A percentile compares a stretch with the other conserved stretches of the same genome.
Evolutionary conservation across 345 rosid genomes (phyloP).

Genomic region (Pistacia integerrima): DNA sequence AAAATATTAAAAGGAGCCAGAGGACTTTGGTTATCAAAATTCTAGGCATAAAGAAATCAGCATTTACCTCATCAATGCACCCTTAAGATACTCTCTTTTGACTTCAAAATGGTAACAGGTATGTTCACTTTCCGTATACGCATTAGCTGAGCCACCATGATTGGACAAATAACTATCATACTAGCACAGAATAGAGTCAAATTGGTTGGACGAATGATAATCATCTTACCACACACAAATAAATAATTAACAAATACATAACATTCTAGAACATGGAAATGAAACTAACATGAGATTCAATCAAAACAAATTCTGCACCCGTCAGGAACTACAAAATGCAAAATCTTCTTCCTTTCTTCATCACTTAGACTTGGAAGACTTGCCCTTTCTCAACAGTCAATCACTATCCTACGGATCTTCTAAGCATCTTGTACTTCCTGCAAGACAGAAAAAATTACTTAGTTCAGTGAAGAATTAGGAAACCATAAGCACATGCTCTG

Average conservation of each 20-base stretch:
- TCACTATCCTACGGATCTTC: too few relatives aligned
- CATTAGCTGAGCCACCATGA: slow-evolving; percentile 98
- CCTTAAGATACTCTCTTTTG: slow-evolving; percentile 79
- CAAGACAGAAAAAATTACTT: too few relatives aligned
- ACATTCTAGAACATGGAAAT: too few relatives aligned
- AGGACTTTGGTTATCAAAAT: slow-evolving; percentile 2
- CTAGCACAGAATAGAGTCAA: slow-evolving; percentile 69
- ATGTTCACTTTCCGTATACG: slow-evolving; percentile 92
- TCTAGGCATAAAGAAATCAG: slow-evolving; percentile 4
- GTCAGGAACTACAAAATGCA: too few relatives aligned
- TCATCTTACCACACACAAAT: not conserved
- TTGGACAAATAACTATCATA: slow-evolving; percentile 98
- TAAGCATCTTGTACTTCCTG: too few relatives aligned
- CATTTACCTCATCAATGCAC: slow-evolving; percentile 83
- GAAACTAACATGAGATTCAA: too few relatives aligned
- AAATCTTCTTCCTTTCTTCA: too few relatives aligned
- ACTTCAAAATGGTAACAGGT: slow-evolving; percentile 99
- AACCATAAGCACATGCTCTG: too few relatives aligned
- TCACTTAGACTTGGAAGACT: too few relatives aligned
- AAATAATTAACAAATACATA: not conserved
- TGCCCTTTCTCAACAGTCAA: too few relatives aligned
- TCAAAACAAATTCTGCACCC: too few relatives aligned
- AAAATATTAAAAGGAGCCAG: not conserved
- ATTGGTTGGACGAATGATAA: slow-evolving; percentile 22
- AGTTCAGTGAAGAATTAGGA: too few relatives aligned